phyloP scores from a whole-genome alignment of 202 grass and related monocot genomes.

The Schoenoplectus tabernaemontani region DNA sequence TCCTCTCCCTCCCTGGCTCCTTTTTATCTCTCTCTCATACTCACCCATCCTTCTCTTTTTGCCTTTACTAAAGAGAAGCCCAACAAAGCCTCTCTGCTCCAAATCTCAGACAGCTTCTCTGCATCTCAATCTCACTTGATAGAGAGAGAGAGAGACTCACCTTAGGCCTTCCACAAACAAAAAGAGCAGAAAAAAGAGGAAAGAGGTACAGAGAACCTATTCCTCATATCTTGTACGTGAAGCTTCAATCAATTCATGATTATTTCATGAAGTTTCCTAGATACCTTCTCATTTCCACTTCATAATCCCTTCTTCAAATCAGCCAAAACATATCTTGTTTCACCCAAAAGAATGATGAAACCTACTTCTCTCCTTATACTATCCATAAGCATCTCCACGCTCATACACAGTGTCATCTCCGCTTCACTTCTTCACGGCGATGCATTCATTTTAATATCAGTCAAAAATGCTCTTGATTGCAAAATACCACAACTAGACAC shows the following conservation, averaged over 20 bases:
- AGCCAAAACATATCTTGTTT: constrained; percentile 31
- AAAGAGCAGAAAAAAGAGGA: constrained; percentile 25
- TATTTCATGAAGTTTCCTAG: constrained; percentile 32
- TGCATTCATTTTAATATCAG: constrained; percentile 38
- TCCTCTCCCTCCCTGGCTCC: background rate
- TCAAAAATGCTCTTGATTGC: constrained; percentile 41
- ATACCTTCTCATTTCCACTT: constrained; percentile 19
- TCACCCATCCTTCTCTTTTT: constrained; percentile 17
- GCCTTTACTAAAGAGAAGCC: constrained; percentile 25
- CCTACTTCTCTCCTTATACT: constrained; percentile 32
- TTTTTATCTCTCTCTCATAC: constrained; percentile 14
- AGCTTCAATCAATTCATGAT: constrained; percentile 29
- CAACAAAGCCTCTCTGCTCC: constrained; percentile 21
- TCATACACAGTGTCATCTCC: constrained; percentile 15
- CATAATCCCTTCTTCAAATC: background rate
- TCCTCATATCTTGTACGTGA: constrained; percentile 57
- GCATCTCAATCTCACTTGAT: constrained; percentile 25
- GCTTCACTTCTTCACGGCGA: constrained; percentile 34
- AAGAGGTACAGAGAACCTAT: constrained; percentile 37
- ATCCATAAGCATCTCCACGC: background rate
- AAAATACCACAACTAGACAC: constrained; percentile 27
- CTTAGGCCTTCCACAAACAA: constrained; percentile 25
- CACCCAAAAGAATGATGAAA: constrained; percentile 48
- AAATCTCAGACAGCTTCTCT: constrained; percentile 25
- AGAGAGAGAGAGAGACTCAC: background rate